Percentiles rank a stretch among this genome's conserved stretches.
These are phyloP conservation scores for Madurella fahalii DNA, from an alignment of 2,329 filamentous ascomycete genomes.

Conservation along the genomic window DNA sequence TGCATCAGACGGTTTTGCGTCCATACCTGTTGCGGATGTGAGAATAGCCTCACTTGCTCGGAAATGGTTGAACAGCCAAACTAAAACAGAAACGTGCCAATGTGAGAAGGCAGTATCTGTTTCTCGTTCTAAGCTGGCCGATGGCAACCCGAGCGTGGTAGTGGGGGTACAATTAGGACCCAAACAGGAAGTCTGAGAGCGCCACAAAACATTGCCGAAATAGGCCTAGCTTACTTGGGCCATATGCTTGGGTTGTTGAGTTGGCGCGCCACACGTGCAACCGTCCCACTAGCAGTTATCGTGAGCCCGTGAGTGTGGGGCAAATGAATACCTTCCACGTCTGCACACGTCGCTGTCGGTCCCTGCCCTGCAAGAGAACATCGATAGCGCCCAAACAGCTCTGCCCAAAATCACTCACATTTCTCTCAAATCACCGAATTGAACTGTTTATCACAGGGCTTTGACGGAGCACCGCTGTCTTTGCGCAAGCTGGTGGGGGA, in stretches of 20 bases:
- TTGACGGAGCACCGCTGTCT: neutral
- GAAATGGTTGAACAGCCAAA: too few relatives aligned
- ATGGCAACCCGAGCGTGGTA: too few relatives aligned
- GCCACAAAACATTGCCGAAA: too few relatives aligned
- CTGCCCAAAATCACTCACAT: neutral
- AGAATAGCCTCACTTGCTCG: too few relatives aligned
- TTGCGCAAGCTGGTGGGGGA: neutral
- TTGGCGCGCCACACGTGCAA: slow-evolving; percentile 5
- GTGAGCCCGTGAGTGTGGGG: slow-evolving; percentile 11
- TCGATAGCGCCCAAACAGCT: slow-evolving; percentile 2
- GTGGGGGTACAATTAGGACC: too few relatives aligned
- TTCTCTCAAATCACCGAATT: neutral
- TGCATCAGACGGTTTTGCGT: too few relatives aligned
- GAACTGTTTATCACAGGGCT: neutral
- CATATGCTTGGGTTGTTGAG: slow-evolving; percentile 9
- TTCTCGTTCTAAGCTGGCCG: too few relatives aligned
- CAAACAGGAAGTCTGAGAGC: too few relatives aligned
- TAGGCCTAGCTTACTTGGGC: slow-evolving; percentile 13
- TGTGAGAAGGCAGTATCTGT: too few relatives aligned
- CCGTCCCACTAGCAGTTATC: neutral
- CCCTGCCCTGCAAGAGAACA: slow-evolving; percentile 7
- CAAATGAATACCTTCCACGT: slow-evolving; percentile 26
- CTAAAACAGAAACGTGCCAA: too few relatives aligned
- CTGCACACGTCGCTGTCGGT: slow-evolving; percentile 9
- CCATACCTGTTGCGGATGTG: too few relatives aligned